Evolutionary conservation across 2,329 filamentous ascomycete species (phyloP).

Genomic region (Orbilia blumenaviensis): DNA sequence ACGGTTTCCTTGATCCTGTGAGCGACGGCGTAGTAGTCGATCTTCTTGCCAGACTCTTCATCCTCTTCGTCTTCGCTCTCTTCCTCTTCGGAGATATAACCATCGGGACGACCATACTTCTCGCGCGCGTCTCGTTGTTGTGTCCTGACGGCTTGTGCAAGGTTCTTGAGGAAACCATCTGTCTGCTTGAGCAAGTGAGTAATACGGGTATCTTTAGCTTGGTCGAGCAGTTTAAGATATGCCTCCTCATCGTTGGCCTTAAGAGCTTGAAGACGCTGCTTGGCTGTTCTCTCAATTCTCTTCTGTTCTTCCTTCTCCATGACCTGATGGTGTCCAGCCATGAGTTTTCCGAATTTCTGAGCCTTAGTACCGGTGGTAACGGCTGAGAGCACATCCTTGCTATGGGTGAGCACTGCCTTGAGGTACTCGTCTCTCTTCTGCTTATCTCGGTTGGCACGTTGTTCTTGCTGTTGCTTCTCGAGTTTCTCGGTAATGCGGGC

Average conservation of each 20-base stretch:
- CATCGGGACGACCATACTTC: conserved; percentile 73
- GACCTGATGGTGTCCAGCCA: conserved; percentile 88
- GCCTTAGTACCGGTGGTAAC: conserved; percentile 67
- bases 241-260: conserved; percentile 99
- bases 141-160: conserved; percentile 90
- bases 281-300: conserved; percentile 94
- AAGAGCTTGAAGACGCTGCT: conserved; percentile 98
- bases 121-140: conserved; percentile 87
- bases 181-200: conserved; percentile 96
- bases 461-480: conserved; percentile 97
- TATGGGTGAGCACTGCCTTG: conserved; percentile 83
- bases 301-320: conserved; percentile 99
- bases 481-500: conserved; percentile 98
- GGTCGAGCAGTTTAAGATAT: conserved; percentile 95
- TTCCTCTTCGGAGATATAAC: conserved; percentile 66
- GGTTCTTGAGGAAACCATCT: conserved; percentile 94
- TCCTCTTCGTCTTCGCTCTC: conserved; percentile 75
- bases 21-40: conserved; percentile 98
- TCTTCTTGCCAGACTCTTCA: conserved; percentile 76
- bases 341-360: conserved; percentile 86
- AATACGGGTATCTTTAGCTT: conserved; percentile 99
- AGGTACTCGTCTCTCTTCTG: conserved; percentile 96
- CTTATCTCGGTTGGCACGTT: conserved; percentile 94
- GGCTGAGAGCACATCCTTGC: conserved; percentile 75
- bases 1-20: conserved; percentile 96